These are phyloP conservation scores for Tylopilus sp. DNA, from an alignment of 1,284 basidiomycete species.

Conservation along the genomic window DNA sequence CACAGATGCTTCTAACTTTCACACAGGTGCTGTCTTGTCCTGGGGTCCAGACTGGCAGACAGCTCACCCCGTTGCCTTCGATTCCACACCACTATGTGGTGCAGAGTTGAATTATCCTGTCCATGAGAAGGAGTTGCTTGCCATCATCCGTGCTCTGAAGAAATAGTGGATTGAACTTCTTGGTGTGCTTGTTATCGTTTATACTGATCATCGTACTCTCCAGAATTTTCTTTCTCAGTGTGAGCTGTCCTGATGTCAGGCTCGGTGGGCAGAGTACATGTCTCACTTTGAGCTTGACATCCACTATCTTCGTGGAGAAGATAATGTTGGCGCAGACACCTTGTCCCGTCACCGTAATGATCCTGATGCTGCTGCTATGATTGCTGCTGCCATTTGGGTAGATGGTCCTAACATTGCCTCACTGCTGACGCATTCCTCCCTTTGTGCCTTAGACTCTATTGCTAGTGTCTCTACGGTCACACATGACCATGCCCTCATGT, in stretches of 20 bases:
- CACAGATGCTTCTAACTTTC: background rate
- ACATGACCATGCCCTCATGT: too few species aligned
- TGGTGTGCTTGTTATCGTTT: background rate
- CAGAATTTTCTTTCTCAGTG: background rate
- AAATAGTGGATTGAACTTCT: background rate
- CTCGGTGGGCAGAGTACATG: constrained; percentile 47
- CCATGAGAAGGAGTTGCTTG: background rate
- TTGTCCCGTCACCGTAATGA: constrained; percentile 33
- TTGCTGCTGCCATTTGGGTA: background rate
- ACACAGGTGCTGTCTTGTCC: background rate
- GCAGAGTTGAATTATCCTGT: background rate
- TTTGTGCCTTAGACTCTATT: too few species aligned
- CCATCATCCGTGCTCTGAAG: background rate
- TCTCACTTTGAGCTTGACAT: constrained; percentile 22
- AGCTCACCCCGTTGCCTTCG: background rate
- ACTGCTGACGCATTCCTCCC: background rate
- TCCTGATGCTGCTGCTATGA: too few species aligned
- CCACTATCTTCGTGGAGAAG: constrained; percentile 14
- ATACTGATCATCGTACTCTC: background rate
- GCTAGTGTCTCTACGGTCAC: too few species aligned
- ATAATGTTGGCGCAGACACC: constrained; percentile 32
- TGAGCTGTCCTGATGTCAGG: constrained; percentile 42
- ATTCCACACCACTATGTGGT: background rate
- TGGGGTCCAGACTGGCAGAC: background rate
- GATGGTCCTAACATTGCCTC: background rate